Percentiles rank a stretch among this genome's conserved stretches.
These are phyloP conservation scores for Cardamine chenopodiifolia DNA, from an alignment of 345 rosid species.

Conservation along the genomic window DNA sequence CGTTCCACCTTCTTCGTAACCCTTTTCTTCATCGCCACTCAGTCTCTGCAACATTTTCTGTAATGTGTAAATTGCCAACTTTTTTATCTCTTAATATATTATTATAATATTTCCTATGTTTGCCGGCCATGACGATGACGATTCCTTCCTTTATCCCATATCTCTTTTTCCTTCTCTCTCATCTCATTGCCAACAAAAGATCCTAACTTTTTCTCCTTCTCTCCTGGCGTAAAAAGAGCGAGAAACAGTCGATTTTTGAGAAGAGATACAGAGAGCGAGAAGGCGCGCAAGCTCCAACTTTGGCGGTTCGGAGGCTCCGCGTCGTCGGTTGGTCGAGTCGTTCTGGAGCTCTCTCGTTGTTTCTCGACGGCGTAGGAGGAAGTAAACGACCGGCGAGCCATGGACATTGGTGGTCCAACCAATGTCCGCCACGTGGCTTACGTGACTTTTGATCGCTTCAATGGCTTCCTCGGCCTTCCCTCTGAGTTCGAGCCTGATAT, in stretches of 20 bases:
- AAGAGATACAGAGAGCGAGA: conserved; percentile 34
- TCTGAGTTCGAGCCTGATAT: conserved; percentile 94
- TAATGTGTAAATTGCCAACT: conserved; percentile 25
- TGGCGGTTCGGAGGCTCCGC: conserved; percentile 33
- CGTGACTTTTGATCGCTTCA: conserved; percentile 93
- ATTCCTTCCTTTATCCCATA: not conserved
- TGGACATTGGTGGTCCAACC: conserved; percentile 92
- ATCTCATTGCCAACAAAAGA: not conserved
- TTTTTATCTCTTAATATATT: not conserved
- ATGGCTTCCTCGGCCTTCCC: conserved; percentile 91
- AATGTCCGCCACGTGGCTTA: conserved; percentile 87
- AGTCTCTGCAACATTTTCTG: conserved; percentile 34
- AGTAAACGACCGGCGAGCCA: conserved; percentile 52
- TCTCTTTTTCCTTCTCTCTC: not conserved
- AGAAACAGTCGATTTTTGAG: not conserved
- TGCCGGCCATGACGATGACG: conserved; percentile 28
- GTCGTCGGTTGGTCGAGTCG: conserved; percentile 33
- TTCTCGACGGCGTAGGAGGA: conserved; percentile 58
- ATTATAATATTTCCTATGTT: not conserved
- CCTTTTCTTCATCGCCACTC: conserved; percentile 44
- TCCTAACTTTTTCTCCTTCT: not conserved
- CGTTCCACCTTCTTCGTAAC: conserved; percentile 46
- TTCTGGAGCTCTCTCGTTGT: conserved; percentile 72
- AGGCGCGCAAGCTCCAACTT: conserved; percentile 19
- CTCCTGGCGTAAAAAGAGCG: not conserved